Evolutionary conservation across 495 filamentous ascomycete genomes (phyloP).

Genomic region (Hypoxylon intermedium): DNA sequence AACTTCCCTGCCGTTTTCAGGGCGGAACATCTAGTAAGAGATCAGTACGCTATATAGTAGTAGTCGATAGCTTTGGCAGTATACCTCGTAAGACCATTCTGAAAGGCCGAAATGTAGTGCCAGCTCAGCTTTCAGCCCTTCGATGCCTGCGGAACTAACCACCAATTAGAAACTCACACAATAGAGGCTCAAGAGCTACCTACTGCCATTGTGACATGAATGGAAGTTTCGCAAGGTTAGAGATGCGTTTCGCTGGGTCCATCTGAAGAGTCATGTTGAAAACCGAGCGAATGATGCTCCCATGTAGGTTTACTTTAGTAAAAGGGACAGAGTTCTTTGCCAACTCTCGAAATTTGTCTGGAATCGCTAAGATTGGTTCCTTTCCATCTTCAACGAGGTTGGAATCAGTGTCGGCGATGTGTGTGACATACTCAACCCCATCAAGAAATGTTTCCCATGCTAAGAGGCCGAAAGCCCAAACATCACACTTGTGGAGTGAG

Average conservation of each 20-base stretch:
- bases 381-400: slow-evolving; percentile 6
- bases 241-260: slow-evolving; percentile 36
- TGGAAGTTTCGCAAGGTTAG: slow-evolving; percentile 35
- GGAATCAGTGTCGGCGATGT: slow-evolving; percentile 18
- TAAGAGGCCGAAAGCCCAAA: slow-evolving; percentile 43
- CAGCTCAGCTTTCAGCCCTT: slow-evolving; percentile 38
- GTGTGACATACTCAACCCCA: slow-evolving; percentile 39
- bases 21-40: slow-evolving; percentile 25
- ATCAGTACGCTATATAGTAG: no score
- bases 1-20: slow-evolving; percentile 33
- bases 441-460: slow-evolving; percentile 42
- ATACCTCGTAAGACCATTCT: slow-evolving; percentile 37
- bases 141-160: slow-evolving; percentile 25
- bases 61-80: no score
- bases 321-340: slow-evolving; percentile 33
- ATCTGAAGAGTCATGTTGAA: slow-evolving; percentile 34
- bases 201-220: slow-evolving; percentile 43
- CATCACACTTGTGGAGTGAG: slow-evolving; percentile 41
- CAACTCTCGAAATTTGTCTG: slow-evolving; percentile 21
- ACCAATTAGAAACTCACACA: neutral
- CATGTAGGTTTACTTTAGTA: slow-evolving; percentile 31
- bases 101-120: slow-evolving; percentile 40
- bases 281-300: slow-evolving; percentile 30
- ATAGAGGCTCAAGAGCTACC: neutral
- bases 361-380: slow-evolving; percentile 17